phyloP scores from a whole-genome alignment of 345 rosid species.

The Kandelia obovata region DNA sequence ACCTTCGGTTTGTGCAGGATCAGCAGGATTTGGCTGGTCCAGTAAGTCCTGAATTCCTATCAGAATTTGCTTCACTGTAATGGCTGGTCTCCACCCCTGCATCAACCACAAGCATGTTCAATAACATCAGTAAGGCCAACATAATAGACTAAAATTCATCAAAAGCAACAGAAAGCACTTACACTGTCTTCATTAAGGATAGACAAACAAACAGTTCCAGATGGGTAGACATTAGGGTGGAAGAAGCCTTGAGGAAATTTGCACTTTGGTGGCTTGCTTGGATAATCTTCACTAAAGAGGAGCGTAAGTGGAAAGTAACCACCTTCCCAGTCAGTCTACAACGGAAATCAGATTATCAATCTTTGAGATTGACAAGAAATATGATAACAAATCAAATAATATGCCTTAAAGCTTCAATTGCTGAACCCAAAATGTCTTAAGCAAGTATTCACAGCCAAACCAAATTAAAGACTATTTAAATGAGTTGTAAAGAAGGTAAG shows the following conservation, averaged over 20 bases:
- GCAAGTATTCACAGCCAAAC: background rate
- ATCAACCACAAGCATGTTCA: slow-evolving; percentile 2
- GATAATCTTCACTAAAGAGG: slow-evolving; percentile 31
- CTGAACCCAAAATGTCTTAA: background rate
- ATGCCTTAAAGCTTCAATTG: no score
- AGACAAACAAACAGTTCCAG: slow-evolving; percentile 33
- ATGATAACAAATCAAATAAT: no score
- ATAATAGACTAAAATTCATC: background rate
- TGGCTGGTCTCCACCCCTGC: slow-evolving; percentile 35
- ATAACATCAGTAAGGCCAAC: background rate
- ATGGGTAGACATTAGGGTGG: slow-evolving; percentile 33
- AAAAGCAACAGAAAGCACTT: slow-evolving; percentile 2
- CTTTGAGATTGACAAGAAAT: no score
- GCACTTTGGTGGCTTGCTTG: slow-evolving; percentile 31
- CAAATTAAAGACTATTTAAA: background rate
- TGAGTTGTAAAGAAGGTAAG: slow-evolving; percentile 2
- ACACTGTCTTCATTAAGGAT: slow-evolving; percentile 34
- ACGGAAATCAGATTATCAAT: background rate
- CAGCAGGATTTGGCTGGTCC: slow-evolving; percentile 32
- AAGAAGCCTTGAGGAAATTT: slow-evolving; percentile 34
- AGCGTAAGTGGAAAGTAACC: slow-evolving; percentile 30
- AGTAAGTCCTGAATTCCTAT: slow-evolving; percentile 30
- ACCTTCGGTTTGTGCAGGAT: slow-evolving; percentile 34
- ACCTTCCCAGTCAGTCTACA: slow-evolving; percentile 36
- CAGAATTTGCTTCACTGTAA: slow-evolving; percentile 32